These are phyloP conservation scores for Centaurea solstitialis DNA, from an alignment of 129 eudicot genomes.

Conservation along the genomic window DNA sequence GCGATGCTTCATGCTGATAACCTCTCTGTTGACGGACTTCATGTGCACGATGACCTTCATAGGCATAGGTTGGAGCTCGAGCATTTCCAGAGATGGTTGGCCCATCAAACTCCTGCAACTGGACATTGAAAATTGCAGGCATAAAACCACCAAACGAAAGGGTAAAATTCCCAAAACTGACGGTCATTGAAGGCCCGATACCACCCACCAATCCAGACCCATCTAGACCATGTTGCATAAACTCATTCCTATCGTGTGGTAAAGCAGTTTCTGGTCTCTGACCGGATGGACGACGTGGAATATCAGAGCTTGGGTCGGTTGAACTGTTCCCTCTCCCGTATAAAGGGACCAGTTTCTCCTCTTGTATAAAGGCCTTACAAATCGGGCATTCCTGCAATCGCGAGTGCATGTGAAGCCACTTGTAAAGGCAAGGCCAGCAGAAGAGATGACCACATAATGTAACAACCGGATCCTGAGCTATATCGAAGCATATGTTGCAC, in stretches of 20 bases:
- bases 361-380: slow-evolving; percentile 72
- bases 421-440: slow-evolving; percentile 89
- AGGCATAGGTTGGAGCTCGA: slow-evolving; percentile 29
- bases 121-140: slow-evolving; percentile 65
- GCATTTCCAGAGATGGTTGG: slow-evolving; percentile 29
- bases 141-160: slow-evolving; percentile 70
- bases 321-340: slow-evolving; percentile 70
- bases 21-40: slow-evolving; percentile 38
- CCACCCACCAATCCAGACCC: slow-evolving; percentile 63
- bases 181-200: slow-evolving; percentile 52
- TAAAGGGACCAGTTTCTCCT: slow-evolving; percentile 63
- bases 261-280: slow-evolving; percentile 68
- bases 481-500: slow-evolving; percentile 79
- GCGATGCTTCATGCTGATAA: slow-evolving; percentile 57
- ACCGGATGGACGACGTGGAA: slow-evolving; percentile 75
- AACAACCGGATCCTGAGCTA: slow-evolving; percentile 79
- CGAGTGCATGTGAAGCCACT: slow-evolving; percentile 72
- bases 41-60: slow-evolving; percentile 52
- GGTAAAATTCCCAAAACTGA: slow-evolving; percentile 72
- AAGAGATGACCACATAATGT: slow-evolving; percentile 80
- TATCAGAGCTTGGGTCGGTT: slow-evolving; percentile 59
- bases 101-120: slow-evolving; percentile 53
- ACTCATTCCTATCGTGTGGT: slow-evolving; percentile 45
- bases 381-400: slow-evolving; percentile 68
- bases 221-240: slow-evolving; percentile 41